Conservation (phyloP, 2,329 filamentous ascomycete species). For the Furcasterigmium furcatum region DNA sequence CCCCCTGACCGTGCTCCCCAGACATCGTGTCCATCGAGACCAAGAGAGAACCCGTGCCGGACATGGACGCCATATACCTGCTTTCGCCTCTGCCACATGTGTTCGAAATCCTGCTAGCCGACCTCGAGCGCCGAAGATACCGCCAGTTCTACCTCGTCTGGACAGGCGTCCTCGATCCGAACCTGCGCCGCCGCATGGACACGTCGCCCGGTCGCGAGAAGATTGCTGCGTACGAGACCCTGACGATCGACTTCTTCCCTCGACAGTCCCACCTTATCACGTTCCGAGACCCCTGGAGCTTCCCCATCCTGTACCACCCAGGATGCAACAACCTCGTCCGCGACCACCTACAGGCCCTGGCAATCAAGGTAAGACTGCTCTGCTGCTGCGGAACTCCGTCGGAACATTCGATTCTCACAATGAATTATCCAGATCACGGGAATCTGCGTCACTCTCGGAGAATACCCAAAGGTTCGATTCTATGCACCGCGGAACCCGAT, state of each 20-base stretch:
- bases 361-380: conserved; percentile 70
- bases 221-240: conserved; percentile 75
- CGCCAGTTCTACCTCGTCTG: conserved; percentile 77
- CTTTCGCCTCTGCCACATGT: conserved; percentile 83
- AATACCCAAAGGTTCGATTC: conserved; percentile 91
- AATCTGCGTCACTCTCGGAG: conserved; percentile 86
- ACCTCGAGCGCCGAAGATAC: conserved; percentile 84
- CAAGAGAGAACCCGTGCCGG: conserved; percentile 73
- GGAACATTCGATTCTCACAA: too few species aligned
- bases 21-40: conserved; percentile 95
- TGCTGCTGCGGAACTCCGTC: too few species aligned
- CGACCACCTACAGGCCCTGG: conserved; percentile 77
- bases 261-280: conserved; percentile 88
- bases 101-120: conserved; percentile 89
- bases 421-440: conserved; percentile 80
- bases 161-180: conserved; percentile 71
- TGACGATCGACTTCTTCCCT: conserved; percentile 87
- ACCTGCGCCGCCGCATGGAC: conserved; percentile 72
- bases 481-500: conserved; percentile 71
- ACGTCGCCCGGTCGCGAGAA: conserved; percentile 65
- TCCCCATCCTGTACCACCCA: conserved; percentile 88
- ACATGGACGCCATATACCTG: conserved; percentile 94
- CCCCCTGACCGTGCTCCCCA: conserved; percentile 32
- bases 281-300: conserved; percentile 94
- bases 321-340: conserved; percentile 81